A percentile compares a stretch with the other conserved stretches of the same genome.
Evolutionary conservation across 495 filamentous ascomycete genomes (phyloP).

Genomic region (Parachaetomium inaequale): DNA sequence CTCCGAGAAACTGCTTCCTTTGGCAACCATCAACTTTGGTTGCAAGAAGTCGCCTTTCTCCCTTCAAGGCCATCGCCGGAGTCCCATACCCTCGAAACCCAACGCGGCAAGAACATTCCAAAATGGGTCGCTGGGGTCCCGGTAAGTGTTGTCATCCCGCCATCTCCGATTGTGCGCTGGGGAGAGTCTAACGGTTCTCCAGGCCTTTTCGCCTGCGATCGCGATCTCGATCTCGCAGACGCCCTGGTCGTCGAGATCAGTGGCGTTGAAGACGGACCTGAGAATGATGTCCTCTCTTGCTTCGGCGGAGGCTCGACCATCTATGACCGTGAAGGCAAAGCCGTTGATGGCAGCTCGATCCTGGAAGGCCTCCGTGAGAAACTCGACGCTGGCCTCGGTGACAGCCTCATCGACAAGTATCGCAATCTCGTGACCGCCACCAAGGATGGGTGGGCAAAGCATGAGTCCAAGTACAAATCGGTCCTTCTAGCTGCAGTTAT

Average conservation of each 20-base stretch:
- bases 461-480: constrained; percentile 13
- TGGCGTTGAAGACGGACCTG: background rate
- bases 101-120: background rate
- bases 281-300: background rate
- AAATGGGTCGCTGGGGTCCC: constrained; percentile 11
- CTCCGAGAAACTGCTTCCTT: background rate
- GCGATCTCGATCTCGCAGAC: background rate
- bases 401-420: background rate
- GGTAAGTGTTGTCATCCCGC: background rate
- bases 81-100: background rate
- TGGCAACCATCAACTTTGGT: too few species aligned
- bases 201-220: constrained; percentile 1
- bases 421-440: background rate
- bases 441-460: background rate
- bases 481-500: constrained; percentile 21
- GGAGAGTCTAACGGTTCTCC: background rate
- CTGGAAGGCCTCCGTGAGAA: background rate
- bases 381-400: background rate
- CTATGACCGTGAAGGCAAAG: background rate
- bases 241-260: background rate
- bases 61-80: too few species aligned
- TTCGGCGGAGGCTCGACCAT: background rate
- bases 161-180: background rate
- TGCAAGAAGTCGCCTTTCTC: too few species aligned
- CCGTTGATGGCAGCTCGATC: background rate